These are phyloP conservation scores for Ocimum tenuiflorum DNA, from an alignment of 257 asterid species.

Conservation along the genomic window DNA sequence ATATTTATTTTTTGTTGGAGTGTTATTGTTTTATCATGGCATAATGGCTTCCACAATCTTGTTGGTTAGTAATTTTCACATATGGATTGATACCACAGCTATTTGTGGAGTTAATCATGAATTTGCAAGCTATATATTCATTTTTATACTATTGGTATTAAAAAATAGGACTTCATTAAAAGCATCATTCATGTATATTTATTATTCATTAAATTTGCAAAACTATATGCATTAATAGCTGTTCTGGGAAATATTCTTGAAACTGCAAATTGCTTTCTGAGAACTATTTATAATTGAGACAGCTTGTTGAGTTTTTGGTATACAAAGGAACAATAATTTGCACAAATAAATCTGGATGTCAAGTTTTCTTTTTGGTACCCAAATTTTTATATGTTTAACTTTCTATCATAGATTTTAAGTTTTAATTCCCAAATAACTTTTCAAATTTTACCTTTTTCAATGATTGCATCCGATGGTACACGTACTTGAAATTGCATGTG, in stretches of 20 bases:
- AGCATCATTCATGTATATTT: neutral
- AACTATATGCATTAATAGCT: neutral
- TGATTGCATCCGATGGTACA: too few species aligned
- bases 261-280: neutral
- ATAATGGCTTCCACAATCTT: neutral
- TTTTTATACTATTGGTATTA: neutral
- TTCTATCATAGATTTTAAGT: too few species aligned
- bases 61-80: neutral
- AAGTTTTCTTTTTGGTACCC: neutral
- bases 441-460: too few species aligned
- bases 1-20: too few species aligned
- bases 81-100: neutral
- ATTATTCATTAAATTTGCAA: neutral
- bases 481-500: too few species aligned
- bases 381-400: too few species aligned
- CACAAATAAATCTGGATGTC: too few species aligned
- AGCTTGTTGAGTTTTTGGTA: neutral
- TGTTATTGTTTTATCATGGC: neutral
- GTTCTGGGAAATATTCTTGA: neutral
- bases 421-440: too few species aligned
- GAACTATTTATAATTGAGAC: neutral
- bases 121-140: neutral
- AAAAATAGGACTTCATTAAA: neutral
- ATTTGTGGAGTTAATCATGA: conserved; percentile 3
- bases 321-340: too few species aligned